Evolutionary conservation across 2,329 filamentous ascomycete species (phyloP), one percentile per base, ranked within the genome.

Genomic region (Helminthosporium solani): DNA sequence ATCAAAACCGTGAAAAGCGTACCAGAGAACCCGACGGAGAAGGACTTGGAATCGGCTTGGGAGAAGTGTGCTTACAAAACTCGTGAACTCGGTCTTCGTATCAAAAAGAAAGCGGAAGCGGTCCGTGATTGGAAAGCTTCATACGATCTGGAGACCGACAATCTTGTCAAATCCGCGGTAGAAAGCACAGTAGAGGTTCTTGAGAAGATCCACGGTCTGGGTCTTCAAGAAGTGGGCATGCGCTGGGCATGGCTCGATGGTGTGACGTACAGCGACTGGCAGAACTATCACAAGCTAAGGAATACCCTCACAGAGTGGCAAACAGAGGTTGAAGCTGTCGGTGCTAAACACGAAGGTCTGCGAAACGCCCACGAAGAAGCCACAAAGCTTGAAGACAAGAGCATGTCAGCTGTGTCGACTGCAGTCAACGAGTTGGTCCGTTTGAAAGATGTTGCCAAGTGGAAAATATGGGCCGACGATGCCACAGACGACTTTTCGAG

Each of bases 251-350:
- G 89, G 86, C 94, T 90, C 74, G 90, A 97, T 47, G 90, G 90
- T 25, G 82, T 99, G 50, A 95, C 92, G 1, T 96, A 99, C 77
- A 91, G 95, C 69, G 90, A 99, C 68, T 99, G 94, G 94, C 83
- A 86, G 49, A 94, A 92, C 68, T 99, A 96, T 65, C 90, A 97
- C 68, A 83, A 88, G 49, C 77, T 99, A 47, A 95, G 88, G 74
- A 82, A 81, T 43, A 86, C 87, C 11, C 88, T 96, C 42, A 85
- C 86, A 38, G 83, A 89, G 60, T 96, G 92, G 90, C 86, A 88
- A 44, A 78, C 82, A 28, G 88, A 95, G 57, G 84, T 99, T 38
- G 85, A 89, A 65, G 78, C 84, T 47, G 81, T 91, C 42, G 87
- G 90, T 31, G 80, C 86, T 49, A 79, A 83, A 3, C 88, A 96